These are phyloP conservation scores for Endothia cerciana DNA, from an alignment of 2,329 filamentous ascomycete genomes.

Conservation along the genomic window DNA sequence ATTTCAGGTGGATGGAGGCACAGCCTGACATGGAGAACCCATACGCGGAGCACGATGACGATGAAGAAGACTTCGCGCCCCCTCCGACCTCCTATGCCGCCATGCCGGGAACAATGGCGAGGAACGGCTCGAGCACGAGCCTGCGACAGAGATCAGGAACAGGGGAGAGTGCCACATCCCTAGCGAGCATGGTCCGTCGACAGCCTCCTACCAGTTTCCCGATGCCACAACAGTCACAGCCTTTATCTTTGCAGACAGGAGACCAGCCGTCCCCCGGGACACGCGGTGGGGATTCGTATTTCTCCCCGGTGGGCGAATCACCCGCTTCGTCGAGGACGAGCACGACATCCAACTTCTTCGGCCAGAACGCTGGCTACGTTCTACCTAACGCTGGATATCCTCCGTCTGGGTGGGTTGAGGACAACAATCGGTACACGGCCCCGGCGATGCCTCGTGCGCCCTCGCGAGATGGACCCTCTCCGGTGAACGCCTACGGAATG, in stretches of 20 bases:
- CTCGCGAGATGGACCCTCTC: constrained; percentile 75
- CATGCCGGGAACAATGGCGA: constrained; percentile 51
- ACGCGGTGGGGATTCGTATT: constrained; percentile 80
- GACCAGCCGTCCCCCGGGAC: constrained; percentile 62
- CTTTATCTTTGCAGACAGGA: constrained; percentile 70
- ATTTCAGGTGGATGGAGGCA: constrained; percentile 79
- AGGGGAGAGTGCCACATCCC: constrained; percentile 66
- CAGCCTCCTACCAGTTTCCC: constrained; percentile 75
- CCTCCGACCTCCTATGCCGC: constrained; percentile 32
- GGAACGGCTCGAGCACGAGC: constrained; percentile 75
- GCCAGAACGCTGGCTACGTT: constrained; percentile 53
- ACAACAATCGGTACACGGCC: constrained; percentile 81
- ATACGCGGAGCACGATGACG: constrained; percentile 68
- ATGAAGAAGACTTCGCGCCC: constrained; percentile 57
- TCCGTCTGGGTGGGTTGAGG: constrained; percentile 71
- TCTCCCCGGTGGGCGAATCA: constrained; percentile 83
- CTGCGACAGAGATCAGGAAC: constrained; percentile 78
- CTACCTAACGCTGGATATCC: constrained; percentile 78
- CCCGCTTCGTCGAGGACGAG: constrained; percentile 77
- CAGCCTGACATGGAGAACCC: constrained; percentile 79
- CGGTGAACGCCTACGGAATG: constrained; percentile 63
- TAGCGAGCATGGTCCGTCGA: constrained; percentile 56
- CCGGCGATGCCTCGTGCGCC: constrained; percentile 81
- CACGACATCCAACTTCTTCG: constrained; percentile 74
- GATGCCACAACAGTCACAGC: constrained; percentile 52